Conservation (phyloP, 2,329 filamentous ascomycete genomes). For the Diaporthe nobilis region DNA sequence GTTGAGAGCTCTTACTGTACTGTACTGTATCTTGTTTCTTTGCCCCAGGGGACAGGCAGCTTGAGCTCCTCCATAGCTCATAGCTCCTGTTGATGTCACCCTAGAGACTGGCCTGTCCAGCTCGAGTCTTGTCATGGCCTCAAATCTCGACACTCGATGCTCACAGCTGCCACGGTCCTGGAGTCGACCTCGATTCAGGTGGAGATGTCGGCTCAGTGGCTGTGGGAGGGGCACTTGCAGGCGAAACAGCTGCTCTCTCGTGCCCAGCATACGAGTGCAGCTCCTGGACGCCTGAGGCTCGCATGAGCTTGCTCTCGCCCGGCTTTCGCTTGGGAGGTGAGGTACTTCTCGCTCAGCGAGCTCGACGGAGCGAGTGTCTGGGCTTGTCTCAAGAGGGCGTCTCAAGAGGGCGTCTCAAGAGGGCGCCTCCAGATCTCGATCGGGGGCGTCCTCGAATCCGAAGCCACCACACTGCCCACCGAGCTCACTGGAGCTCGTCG, state of each 20-base stretch:
- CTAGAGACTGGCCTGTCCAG: neutral
- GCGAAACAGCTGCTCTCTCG: neutral
- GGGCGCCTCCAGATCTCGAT: slow-evolving; percentile 12
- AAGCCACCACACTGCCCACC: slow-evolving; percentile 12
- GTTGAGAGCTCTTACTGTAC: slow-evolving; percentile 19
- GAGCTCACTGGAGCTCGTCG: slow-evolving; percentile 16
- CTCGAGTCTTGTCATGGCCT: neutral
- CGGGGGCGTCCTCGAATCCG: neutral
- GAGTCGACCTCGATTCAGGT: neutral
- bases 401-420: neutral
- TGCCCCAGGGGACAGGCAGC: neutral
- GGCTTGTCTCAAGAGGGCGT: slow-evolving; percentile 12
- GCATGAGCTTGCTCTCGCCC: slow-evolving; percentile 14
- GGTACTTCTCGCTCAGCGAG: neutral
- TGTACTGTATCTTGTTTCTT: neutral
- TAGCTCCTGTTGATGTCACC: slow-evolving; percentile 4
- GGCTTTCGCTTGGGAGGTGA: neutral
- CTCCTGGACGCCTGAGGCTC: neutral
- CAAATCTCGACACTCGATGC: neutral
- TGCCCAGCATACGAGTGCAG: neutral
- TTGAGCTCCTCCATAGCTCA: slow-evolving; percentile 24
- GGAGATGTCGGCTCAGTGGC: neutral
- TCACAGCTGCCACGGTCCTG: neutral
- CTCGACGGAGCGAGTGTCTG: slow-evolving; percentile 3
- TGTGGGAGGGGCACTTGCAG: neutral